phyloP scores from a whole-genome alignment of 2,329 filamentous ascomycete species.

The Thelonectria olida region DNA sequence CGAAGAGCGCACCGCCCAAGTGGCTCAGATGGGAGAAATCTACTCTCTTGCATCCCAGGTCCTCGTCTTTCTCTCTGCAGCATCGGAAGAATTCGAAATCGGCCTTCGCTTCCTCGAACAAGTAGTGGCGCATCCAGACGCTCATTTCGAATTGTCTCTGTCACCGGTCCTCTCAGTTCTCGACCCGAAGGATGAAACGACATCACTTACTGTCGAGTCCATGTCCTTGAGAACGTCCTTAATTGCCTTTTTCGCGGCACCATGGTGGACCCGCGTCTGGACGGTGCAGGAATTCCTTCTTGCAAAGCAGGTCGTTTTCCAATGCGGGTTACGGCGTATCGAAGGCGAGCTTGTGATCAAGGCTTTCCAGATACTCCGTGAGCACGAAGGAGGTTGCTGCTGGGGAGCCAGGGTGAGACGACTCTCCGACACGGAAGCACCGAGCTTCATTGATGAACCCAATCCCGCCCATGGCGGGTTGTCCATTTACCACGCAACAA shows the following conservation, averaged over 20 bases:
- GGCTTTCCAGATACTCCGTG: background rate
- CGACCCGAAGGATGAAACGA: background rate
- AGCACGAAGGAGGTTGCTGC: constrained; percentile 16
- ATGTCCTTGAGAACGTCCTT: constrained; percentile 10
- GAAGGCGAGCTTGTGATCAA: background rate
- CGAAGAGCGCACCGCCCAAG: background rate
- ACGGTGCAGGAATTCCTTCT: constrained; percentile 18
- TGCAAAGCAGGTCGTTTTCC: constrained; percentile 4
- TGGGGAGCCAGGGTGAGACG: constrained; percentile 12
- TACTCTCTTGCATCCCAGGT: constrained; percentile 22
- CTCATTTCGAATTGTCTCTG: constrained; percentile 18
- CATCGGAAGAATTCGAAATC: background rate
- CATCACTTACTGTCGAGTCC: background rate
- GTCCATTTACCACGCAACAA: constrained; percentile 12
- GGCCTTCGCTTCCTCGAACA: constrained; percentile 10
- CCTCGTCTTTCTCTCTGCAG: constrained; percentile 7
- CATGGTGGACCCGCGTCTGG: constrained; percentile 24
- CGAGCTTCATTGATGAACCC: constrained; percentile 4
- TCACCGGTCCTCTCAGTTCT: constrained; percentile 3
- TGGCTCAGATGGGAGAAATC: constrained; percentile 13
- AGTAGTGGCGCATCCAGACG: background rate
- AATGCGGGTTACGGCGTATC: constrained; percentile 11
- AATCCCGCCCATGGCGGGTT: constrained; percentile 7
- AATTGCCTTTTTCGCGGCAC: constrained; percentile 13
- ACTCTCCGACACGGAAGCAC: constrained; percentile 1